Evolutionary conservation across 2,329 filamentous ascomycete genomes (phyloP), one percentile per base, ranked within the genome.

Genomic region (Grosmannia huntii): DNA sequence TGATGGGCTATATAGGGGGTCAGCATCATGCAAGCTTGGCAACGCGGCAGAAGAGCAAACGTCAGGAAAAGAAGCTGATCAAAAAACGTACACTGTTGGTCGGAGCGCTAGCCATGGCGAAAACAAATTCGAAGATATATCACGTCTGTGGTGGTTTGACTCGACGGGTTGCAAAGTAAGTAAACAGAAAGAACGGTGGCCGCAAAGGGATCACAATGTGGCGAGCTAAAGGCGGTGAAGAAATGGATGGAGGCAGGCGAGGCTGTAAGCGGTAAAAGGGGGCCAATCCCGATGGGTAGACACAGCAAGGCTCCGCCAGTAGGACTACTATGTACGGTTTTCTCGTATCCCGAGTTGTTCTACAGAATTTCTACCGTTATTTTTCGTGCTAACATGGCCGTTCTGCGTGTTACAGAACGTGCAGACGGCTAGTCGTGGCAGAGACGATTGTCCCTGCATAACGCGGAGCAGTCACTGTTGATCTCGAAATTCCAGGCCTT

Each of bases 1-100:
- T 80, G 66, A 95, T 80, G 61, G 90, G 90, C 87, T 92, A 59
- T 16, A 28, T 14, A n/a, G 12, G 31, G 31, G 9, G 49, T 27
- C n/a, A 59, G 49, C 25, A 55, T 53, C 12, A 21, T 5, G 2
- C 33, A 10, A 36, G 51, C n/a, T 38, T n/a, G 21, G 7, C 19
- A 27, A 16, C 19, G 25, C 27, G 12, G 5, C 38, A 31, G 10
- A 56, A 36, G 5, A 19, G 21, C 4, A 27, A 33, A 14, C 2
- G n/a, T 14, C 6, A 16, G 25, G 27, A 12, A 19, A 21, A 14
- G 23, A 49, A n/a, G 21, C 14, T 19, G 16, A 55, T 2, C 41
- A 21, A 2, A n/a, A 2, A n/a, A n/a, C 57, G 23, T 56, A 59
- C 57, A 54, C 57, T 49, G 53, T 56, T 59, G n/a, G 53, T 53